Base-by-base conservation (phyloP, 495 filamentous ascomycete genomes). In the Hypoxylon fuscum region DNA sequence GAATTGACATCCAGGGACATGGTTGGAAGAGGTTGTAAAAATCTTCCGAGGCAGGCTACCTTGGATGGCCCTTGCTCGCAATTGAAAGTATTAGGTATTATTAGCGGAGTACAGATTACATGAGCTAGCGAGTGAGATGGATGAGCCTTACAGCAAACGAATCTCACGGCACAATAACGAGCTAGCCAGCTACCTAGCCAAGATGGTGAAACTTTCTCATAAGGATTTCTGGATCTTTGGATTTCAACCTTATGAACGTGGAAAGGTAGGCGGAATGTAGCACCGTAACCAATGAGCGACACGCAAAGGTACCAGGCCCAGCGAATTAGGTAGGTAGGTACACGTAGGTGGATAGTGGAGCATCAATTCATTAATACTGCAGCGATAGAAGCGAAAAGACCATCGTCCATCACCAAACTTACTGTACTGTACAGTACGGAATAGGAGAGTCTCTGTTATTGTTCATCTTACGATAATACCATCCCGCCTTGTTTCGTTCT, bases 261-360 rank as follows among this genome's bases (percentile, higher is more conserved):
- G 20, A n/a, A 22, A 7, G 35, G 17, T 37, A 54, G 38, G 55
- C 17, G 49, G 44, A 55, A 64, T 43, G 52, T 34, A 59, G 44
- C 29, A 20, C 38, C 52, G 17, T 59, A 61, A 48, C 62, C 46
- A 52, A 48, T 50, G 21, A 47, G 53, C 12, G 21, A 20, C 25
- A 11, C 12, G 20, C 2, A 52, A 17, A 61, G 55, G 62, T 66
- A 66, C 62, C 46, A 22, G 32, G 34, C 50, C 63, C 21, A 38
- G 43, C 57, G 35, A 66, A 54, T 44, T 66, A 41, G 63, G 57
- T 66, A 57, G 42, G 46, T 42, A 58, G 43, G 53, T 66, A 66
- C 63, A 66, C 57, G 63, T 66, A 61, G 23, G 10, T 18, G 1
- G 52, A 66, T 62, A 66, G 57, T 61, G 63, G 63, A 52, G 45